Evolutionary conservation across 768 basidiomycete genomes (phyloP), one percentile per base, ranked within the genome.

Genomic region (Boletus rubropictus): DNA sequence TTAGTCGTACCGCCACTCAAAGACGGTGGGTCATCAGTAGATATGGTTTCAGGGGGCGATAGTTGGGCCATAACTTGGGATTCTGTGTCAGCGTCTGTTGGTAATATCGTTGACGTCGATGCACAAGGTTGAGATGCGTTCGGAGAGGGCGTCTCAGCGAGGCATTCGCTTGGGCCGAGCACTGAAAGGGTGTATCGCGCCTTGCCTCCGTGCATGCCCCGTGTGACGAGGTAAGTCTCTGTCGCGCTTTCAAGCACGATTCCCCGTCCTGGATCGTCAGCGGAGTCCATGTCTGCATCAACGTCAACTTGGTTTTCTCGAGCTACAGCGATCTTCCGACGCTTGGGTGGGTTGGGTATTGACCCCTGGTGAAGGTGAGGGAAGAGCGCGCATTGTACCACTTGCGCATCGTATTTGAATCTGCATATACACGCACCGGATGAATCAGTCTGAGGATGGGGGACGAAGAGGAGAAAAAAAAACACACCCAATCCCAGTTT

Each of bases 381-480:
- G 60, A 80, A 80, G 12, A 81, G 63, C 1, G 71, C 63, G 24
- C 65, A 63, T 24, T 67, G 66, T 7, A 81, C 62, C 3, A 72
- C 58, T 5, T 57, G 56, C 0, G 78, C 72, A 7, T 74, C 66
- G 49, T 79, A 82, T 61, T 80, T 80, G 48, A 74, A 81, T 43
- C 80, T 82, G 32, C 34, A 18, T 9, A 24, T 25, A 39, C 18
- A 25, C 29, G 35, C 20, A 35, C 21, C 33, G 25, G 21, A 31
- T 32, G 12, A n/a, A 39, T 38, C 39, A 44, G 29, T 18, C 29
- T 21, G 39, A 24, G 44, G 33, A 43, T 10, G 38, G 39, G 17
- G 32, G 9, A 15, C 10, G 42, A 4, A 25, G 10, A 32, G 32
- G 4, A 25, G 10, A 32, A 31, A 54, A 31, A 42, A 18, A 34